Base-by-base conservation (phyloP, 2,329 filamentous ascomycete genomes). In the Epichloe festucae region DNA sequence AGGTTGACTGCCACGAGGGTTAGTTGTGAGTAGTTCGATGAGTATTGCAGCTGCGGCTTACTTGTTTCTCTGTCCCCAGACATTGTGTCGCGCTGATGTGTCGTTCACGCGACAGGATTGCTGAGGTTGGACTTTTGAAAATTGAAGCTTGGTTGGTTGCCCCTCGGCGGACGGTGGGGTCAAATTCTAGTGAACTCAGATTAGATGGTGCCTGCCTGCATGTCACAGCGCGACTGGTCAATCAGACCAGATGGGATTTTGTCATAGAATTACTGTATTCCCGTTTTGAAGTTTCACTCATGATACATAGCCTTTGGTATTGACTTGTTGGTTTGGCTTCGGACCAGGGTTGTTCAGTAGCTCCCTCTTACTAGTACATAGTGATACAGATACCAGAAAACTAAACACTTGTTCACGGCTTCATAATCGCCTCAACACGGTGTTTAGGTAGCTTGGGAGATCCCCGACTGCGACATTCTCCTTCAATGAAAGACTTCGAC, bases 401-500 rank as follows among this genome's bases (percentile, higher is more conserved):
- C 31, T 3, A 41, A 17, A 2, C 11, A n/a, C n/a, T 15, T 15
- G 21, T 23, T 45, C 35, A 11, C 35, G 2, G 3, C 49, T 19
- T 55, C 69, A 85, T 50, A 86, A 58, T 56, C 70, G 67, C 19
- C 67, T 64, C 50, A 85, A 69, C 49, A 70, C 45, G 5, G 52
- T 53, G 1, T 72, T 67, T 15, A 84, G 70, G 61, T 75, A 72
- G 4, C 60, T 60, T 11, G 70, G 69, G n/a, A 70, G 52, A 11
- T 54, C 54, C 1, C 73, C 70, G 5, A 81, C 52, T 3, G 70
- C 59, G 14, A 89, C 77, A 14, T 79, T 70, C 56, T 83, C 73
- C 57, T 78, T 84, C 15, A 86, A 55, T 1, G 73, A 75, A 27
- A 91, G 69, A 52, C 77, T 75, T 53, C 87, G 77, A 67, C 88